phyloP scores from a whole-genome alignment of 108 stramenopile genomes.

The Discostella pseudostelligera region DNA sequence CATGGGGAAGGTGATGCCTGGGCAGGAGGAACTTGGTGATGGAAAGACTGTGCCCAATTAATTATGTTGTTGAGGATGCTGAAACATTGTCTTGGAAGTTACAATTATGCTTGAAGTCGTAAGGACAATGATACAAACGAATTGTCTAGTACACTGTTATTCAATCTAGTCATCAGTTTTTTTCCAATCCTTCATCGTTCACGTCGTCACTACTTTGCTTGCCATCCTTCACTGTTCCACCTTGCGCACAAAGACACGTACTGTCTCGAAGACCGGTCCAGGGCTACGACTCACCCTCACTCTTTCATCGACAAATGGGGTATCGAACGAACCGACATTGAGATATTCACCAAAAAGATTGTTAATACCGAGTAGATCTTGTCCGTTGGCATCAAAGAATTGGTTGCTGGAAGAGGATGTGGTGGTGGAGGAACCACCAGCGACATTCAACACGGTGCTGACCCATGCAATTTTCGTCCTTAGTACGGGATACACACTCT shows the following conservation, averaged over 20 bases:
- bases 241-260: slow-evolving; percentile 66
- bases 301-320: slow-evolving; percentile 68
- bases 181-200: no score
- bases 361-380: slow-evolving; percentile 69
- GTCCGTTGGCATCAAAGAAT: slow-evolving; percentile 59
- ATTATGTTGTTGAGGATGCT: no score
- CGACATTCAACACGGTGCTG: slow-evolving; percentile 62
- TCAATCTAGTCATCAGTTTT: no score
- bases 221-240: neutral
- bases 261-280: slow-evolving; percentile 61
- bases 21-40: slow-evolving; percentile 85
- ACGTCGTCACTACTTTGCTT: no score
- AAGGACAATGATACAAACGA: no score
- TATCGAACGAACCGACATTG: slow-evolving; percentile 67
- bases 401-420: slow-evolving; percentile 2
- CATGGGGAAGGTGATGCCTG: slow-evolving; percentile 88
- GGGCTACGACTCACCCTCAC: slow-evolving; percentile 65
- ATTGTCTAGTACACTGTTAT: no score
- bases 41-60: slow-evolving; percentile 54
- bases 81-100: no score
- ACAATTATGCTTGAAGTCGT: no score
- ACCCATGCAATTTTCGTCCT: slow-evolving; percentile 56
- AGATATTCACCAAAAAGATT: slow-evolving; percentile 59
- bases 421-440: slow-evolving; percentile 46
- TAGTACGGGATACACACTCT: slow-evolving; percentile 47